Evolutionary conservation across 2,329 filamentous ascomycete species (phyloP), one percentile per base, ranked within the genome.

Genomic region (Bipolaris cookei): DNA sequence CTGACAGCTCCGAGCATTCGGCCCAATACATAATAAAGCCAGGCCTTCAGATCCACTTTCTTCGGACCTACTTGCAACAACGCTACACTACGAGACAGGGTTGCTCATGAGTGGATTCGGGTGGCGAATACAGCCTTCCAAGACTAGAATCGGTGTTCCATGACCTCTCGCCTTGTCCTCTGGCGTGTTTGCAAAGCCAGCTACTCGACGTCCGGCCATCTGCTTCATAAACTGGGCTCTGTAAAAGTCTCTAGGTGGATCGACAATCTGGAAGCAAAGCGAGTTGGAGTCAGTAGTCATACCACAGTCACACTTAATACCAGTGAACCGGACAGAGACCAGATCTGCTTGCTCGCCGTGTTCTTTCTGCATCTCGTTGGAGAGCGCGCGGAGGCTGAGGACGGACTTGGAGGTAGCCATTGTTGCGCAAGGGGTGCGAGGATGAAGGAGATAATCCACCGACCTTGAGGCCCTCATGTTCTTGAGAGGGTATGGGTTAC

Each of bases 211-310:
- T 7, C 52, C 34, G 2, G 34, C 48, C 35, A 55, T 41, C 6
- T 42, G 35, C 10, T 43, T 32, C 16, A 23, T 46, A n/a, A 34
- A 38, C n/a, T 42, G 32, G 4, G 42, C 46, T 16, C 51, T 25
- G n/a, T 28, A 14, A 13, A 46, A 46, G 8, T 41, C 51, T 32
- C 44, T 51, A 16, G 54, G 51, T 2, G 43, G 34, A 3, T 65
- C 63, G 4, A 62, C 45, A 21, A 69, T 54, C 60, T 70, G 64
- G 42, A 70, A 72, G 52, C 64, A 69, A 6, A 71, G 54, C 1
- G 59, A 60, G 8, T 44, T 28, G 23, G 61, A 30, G 16, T 63
- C 56, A 7, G 65, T 65, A 6, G 39, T 38, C 14, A 54, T 39
- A 7, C 63, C 65, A 41, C 70, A 71, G 1, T 56, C 62, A 48